Conservation (phyloP, 257 asterid genomes). For the Plectranthus barbatus region DNA sequence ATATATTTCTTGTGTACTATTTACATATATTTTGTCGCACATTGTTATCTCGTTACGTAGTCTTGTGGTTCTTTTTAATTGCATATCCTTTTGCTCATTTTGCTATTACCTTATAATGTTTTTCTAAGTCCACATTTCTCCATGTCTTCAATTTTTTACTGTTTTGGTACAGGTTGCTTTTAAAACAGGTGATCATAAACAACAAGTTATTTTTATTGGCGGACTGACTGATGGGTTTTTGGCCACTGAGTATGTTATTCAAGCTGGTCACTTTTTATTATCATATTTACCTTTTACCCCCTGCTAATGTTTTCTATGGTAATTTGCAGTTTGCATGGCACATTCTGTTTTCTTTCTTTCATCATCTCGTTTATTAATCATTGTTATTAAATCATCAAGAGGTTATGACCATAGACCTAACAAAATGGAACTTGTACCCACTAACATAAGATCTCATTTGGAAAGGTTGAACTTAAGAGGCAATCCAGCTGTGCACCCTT, state of each 20-base stretch:
- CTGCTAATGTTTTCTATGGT: not conserved
- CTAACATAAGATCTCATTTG: not conserved
- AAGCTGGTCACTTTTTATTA: not conserved
- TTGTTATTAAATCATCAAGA: not conserved
- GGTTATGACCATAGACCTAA: not conserved
- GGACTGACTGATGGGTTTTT: conserved; percentile 92
- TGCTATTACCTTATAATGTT: not conserved
- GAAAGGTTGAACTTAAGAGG: not conserved
- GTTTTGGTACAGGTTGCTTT: conserved; percentile 80
- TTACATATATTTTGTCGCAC: not conserved
- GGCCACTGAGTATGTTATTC: conserved; percentile 78
- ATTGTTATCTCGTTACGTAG: not conserved
- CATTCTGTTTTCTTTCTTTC: not conserved
- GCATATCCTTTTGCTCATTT: not conserved
- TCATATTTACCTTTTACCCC: not conserved
- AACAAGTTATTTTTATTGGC: conserved; percentile 88
- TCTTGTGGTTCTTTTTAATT: not conserved
- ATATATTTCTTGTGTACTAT: not conserved
- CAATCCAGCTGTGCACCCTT: too few relatives aligned
- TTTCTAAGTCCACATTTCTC: not conserved
- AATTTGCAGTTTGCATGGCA: not conserved
- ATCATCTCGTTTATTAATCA: not conserved
- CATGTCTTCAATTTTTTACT: not conserved
- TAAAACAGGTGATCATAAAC: conserved; percentile 81
- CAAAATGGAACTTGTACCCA: not conserved